phyloP scores from a whole-genome alignment of 129 eudicot species.

The Heracleum sosnowskyi region DNA sequence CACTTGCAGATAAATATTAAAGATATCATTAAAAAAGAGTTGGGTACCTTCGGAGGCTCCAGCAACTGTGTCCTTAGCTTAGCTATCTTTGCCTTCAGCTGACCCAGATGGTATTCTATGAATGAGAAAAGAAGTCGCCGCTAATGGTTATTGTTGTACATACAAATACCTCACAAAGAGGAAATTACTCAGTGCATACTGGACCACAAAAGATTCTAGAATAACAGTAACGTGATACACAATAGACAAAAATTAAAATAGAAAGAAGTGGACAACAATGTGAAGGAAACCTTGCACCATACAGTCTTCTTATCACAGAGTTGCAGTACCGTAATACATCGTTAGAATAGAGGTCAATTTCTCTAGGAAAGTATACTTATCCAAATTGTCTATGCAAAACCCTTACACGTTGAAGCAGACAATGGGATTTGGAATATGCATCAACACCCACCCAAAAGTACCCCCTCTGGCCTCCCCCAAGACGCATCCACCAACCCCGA shows the following conservation, averaged over 20 bases:
- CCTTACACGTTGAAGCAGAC: background rate
- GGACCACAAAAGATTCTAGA: background rate
- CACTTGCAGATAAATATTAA: background rate
- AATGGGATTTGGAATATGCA: background rate
- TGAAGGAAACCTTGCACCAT: background rate
- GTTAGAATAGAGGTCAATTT: background rate
- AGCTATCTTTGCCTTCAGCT: conserved; percentile 99
- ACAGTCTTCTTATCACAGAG: background rate
- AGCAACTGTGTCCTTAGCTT: conserved; percentile 91
- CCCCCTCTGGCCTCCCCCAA: background rate
- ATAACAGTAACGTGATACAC: background rate
- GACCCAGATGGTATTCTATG: conserved; percentile 98
- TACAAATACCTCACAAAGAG: background rate
- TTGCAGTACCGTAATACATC: background rate
- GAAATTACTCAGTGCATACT: background rate
- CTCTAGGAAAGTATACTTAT: background rate
- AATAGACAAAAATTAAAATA: background rate
- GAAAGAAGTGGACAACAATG: background rate
- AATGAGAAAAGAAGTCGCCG: background rate
- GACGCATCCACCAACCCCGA: background rate
- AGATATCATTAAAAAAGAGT: conserved; percentile 5
- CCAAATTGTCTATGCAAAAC: background rate
- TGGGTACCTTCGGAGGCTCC: conserved; percentile 94
- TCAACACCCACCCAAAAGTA: background rate
- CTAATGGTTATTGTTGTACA: background rate